These are phyloP conservation scores for Earliella scabrosa DNA, from an alignment of 1,284 basidiomycete genomes.

Conservation along the genomic window DNA sequence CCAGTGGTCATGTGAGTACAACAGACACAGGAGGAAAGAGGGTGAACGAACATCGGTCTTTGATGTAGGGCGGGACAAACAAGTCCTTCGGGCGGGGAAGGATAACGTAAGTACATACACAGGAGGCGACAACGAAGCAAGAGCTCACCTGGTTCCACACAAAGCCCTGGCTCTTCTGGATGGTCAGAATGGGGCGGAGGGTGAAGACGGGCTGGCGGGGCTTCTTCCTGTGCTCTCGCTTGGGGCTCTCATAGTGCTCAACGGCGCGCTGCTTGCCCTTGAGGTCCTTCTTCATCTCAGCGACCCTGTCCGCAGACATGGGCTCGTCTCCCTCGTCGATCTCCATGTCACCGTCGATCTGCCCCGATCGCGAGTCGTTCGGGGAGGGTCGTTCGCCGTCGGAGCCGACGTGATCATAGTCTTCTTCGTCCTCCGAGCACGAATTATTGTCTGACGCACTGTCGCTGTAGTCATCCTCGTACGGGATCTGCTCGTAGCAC, in stretches of 20 bases:
- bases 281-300: constrained; percentile 56
- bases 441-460: constrained; percentile 50
- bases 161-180: constrained; percentile 84
- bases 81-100: constrained; percentile 66
- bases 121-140: background rate
- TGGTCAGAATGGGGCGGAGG: constrained; percentile 80
- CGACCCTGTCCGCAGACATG: constrained; percentile 41
- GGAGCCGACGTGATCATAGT: constrained; percentile 47
- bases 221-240: constrained; percentile 59
- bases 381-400: constrained; percentile 35
- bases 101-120: constrained; percentile 6
- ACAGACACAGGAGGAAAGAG: constrained; percentile 18
- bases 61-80: constrained; percentile 84
- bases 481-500: constrained; percentile 84
- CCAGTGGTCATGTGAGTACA: constrained; percentile 23
- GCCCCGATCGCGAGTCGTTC: constrained; percentile 41
- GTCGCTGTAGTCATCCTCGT: constrained; percentile 49
- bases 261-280: constrained; percentile 82
- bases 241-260: constrained; percentile 56
- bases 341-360: constrained; percentile 59
- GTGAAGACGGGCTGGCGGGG: constrained; percentile 59
- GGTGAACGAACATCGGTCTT: constrained; percentile 76
- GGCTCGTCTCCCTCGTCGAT: constrained; percentile 48
- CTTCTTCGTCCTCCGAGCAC: constrained; percentile 75
- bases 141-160: constrained; percentile 81